A percentile compares a stretch with the other conserved stretches of the same genome.
Conservation (phyloP, 768 basidiomycete genomes). For the Rhodotorula toruloides region DNA sequence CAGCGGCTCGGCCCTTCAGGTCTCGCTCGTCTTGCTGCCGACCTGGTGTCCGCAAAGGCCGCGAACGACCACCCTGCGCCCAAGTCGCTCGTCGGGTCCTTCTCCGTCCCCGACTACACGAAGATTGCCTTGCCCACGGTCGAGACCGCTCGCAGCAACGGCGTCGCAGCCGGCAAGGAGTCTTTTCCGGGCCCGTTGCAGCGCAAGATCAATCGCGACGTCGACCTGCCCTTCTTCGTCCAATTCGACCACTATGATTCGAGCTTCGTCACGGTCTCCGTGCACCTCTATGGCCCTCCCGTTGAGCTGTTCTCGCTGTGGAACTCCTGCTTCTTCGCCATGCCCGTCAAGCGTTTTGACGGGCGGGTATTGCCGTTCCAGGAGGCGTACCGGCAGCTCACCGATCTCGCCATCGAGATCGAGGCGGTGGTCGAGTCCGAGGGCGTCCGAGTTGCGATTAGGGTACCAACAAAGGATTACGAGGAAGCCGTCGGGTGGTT, state of each 20-base stretch:
- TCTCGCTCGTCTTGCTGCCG: conserved; percentile 60
- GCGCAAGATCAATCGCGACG: conserved; percentile 59
- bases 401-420: conserved; percentile 81
- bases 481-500: conserved; percentile 78
- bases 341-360: conserved; percentile 64
- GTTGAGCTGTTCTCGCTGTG: conserved; percentile 70
- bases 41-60: conserved; percentile 71
- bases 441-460: conserved; percentile 55
- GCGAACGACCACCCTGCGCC: conserved; percentile 80
- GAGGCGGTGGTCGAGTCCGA: conserved; percentile 58
- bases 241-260: conserved; percentile 80
- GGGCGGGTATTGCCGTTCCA: conserved; percentile 72
- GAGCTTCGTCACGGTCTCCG: conserved; percentile 78
- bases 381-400: conserved; percentile 79
- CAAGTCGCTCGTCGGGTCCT: conserved; percentile 67
- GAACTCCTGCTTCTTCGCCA: conserved; percentile 73
- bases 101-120: conserved; percentile 80
- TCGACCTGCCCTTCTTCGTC: conserved; percentile 73
- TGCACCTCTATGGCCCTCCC: conserved; percentile 69
- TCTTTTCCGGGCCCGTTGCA: conserved; percentile 50
- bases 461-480: conserved; percentile 68
- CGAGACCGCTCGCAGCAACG: conserved; percentile 61
- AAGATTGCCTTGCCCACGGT: conserved; percentile 84
- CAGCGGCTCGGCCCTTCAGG: conserved; percentile 70
- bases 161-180: conserved; percentile 45